Evolutionary conservation across 192 early-diverging fungal genomes (phyloP), one percentile per base, ranked within the genome.

Genomic region (Thoreauomyces humboldtii): DNA sequence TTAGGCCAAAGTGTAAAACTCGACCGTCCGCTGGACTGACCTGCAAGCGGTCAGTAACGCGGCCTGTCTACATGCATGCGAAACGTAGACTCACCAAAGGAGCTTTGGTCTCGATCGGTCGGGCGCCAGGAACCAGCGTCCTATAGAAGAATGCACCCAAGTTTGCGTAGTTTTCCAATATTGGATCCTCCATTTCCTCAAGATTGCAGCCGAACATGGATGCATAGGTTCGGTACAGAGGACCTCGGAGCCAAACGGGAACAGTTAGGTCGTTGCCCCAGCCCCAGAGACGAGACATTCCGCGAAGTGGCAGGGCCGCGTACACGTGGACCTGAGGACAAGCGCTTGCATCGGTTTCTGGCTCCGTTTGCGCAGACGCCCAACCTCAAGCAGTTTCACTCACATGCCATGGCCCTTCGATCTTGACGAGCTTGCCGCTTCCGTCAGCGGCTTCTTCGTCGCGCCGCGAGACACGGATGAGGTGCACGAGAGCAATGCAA

Each of bases 101-200:
- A 2, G 88, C 84, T 25, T 77, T 59, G 6, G 81, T 73, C 43
- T 86, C 86, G 3, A 98, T 77, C 1, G 87, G 83, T n/a, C 97
- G 78, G 0, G 76, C 90, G 25, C 76, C 91, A 15, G 85, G 83
- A 51, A 89, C 88, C 28, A 98, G 73, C 65, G 88, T 84, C 33
- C 97, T 85, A 67, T 97, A 99, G 62, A 99, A 99, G 76, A 99
- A 99, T 6, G 83, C 77, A 12, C 88, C 83, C 22, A 99, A 65
- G 69, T 95, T 96, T 17, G 85, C 83, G 67, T 96, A 99, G 12
- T 78, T 71, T 2, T 71, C 77, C 24, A 98, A 70, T 68, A 91
- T 85, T 0, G 88, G 82, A 29, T 92, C 88, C 44, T 85, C 87
- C 89, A 97, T 95, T 73, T 99, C 97, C 22, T 90, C 91, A 35